Base-by-base conservation (phyloP, 2,329 filamentous ascomycete genomes). In the Curvularia sp. region DNA sequence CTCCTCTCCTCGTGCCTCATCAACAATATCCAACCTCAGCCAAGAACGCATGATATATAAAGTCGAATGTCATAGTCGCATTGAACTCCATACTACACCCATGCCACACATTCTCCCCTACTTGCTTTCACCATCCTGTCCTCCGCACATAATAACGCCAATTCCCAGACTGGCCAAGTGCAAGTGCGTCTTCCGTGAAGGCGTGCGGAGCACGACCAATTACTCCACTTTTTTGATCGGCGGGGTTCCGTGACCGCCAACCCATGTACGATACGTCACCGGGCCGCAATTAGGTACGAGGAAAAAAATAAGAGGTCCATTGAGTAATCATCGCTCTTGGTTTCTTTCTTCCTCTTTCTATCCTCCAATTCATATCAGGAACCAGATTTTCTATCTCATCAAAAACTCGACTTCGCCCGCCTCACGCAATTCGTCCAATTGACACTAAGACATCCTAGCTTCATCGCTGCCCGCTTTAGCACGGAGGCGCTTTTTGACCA, bases 161-260 rank as follows among this genome's bases (percentile, higher is more conserved):
- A 38, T 38, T n/a, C 3, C 15, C 33, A 7, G 33, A 6, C 33
- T n/a, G 24, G 24, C 24, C 24, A 26, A 26, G 24, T 26, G 24
- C 33, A n/a, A 38, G 33, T 38, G 33, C 33, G 15, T 38, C 33
- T 38, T 38, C 33, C 33, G 15, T 38, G 33, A n/a, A 38, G 15
- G 13, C 13, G 33, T 38, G 33, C 33, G 33, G 33, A 38, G 13
- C 33, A 38, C 33, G 33, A n/a, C 33, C 33, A 38, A n/a, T n/a
- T 38, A 44, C 49, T 57, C 55, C 55, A 57, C 49, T 53, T 57
- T 35, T 31, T 46, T 55, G 12, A 15, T 38, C 15, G 33, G 52
- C 51, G 52, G 56, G 56, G 56, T 55, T 50, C 54, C 35, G 46
- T 39, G 20, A 51, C 49, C 33, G 33, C 33, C 33, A 38, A 38